Base-by-base conservation (phyloP, 495 filamentous ascomycete species). In the Terfezia claveryi region DNA sequence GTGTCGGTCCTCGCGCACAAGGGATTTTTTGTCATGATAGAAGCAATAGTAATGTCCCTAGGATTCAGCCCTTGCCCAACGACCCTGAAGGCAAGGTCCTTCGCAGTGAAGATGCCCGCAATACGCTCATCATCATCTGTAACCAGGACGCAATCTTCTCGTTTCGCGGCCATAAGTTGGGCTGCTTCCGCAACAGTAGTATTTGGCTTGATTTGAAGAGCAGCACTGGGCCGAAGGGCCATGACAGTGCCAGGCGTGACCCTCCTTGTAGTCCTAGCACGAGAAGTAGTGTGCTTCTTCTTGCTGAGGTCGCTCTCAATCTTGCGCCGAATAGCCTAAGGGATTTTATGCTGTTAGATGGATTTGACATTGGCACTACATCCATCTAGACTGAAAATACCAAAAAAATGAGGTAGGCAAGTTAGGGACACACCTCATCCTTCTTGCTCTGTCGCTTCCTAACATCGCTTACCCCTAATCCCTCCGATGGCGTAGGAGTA, bases 21-120 rank as follows among this genome's bases (percentile, higher is more conserved):
- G 1, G 91, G 91, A 68, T 99, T 99, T 74, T 95, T 94, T 61
- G 91, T 99, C 91, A 99, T 99, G 67, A 99, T 99, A 58, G 95
- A 87, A 54, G 84, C 82, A 62, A 99, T 95, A 8, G 84, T 93
- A 59, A 96, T 79, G 64, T 80, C 82, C 64, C 77, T 80, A 10
- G 91, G 83, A 71, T 94, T 92, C 60, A 92, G 72, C n/a, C 92
- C 92, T 38, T 81, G 78, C 52, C 88, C 91, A 11, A 99, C 87
- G 10, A 99, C 91, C 55, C 91, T 80, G 71, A 95, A 99, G 1
- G 91, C 91, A 60, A 99, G 75, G 73, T 99, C 91, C 74, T 99
- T 99, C 37, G 91, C 91, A 3, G 91, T 99, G 68, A 99, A 99
- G 61, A 99, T 99, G 69, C 91, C 91, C 10, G 91, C 81, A 68